A percentile compares a stretch with the other conserved stretches of the same genome.
Evolutionary conservation across 1,284 basidiomycete species (phyloP).

Genomic region (Macrocystidia cucumis): DNA sequence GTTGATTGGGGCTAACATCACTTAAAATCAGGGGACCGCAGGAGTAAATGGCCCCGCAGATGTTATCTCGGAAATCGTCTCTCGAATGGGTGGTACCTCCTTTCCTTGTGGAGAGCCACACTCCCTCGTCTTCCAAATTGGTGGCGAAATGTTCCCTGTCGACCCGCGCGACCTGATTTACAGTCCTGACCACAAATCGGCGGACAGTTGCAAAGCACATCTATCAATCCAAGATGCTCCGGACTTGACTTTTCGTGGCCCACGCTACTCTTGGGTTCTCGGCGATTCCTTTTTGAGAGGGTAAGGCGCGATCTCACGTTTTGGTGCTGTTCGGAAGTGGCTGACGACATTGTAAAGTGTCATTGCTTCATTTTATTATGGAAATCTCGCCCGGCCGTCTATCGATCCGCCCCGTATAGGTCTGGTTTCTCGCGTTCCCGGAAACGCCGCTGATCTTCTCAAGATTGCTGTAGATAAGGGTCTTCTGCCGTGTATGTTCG

Average conservation of each 20-base stretch:
- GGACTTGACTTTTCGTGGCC: slow-evolving; percentile 35
- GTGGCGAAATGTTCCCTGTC: slow-evolving; percentile 52
- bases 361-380: slow-evolving; percentile 52
- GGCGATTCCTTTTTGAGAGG: slow-evolving; percentile 47
- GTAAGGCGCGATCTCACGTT: slow-evolving; percentile 19
- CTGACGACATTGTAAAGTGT: slow-evolving; percentile 25
- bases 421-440: slow-evolving; percentile 51
- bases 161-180: slow-evolving; percentile 59
- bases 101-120: slow-evolving; percentile 42
- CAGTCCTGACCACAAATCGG: slow-evolving; percentile 27
- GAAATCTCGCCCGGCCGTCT: slow-evolving; percentile 56
- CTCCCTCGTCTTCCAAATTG: slow-evolving; percentile 52
- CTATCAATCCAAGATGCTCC: slow-evolving; percentile 47
- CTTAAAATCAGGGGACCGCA: slow-evolving; percentile 37
- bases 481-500: too few relatives aligned
- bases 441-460: slow-evolving; percentile 34
- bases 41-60: slow-evolving; percentile 48
- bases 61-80: slow-evolving; percentile 35
- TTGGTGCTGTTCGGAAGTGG: neutral
- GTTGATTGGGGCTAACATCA: slow-evolving; percentile 3
- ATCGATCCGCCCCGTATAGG: slow-evolving; percentile 59
- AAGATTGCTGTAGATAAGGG: slow-evolving; percentile 16
- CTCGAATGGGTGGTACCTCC: slow-evolving; percentile 23
- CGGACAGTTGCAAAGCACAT: slow-evolving; percentile 40
- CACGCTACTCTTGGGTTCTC: slow-evolving; percentile 46